Evolutionary conservation across 192 early-diverging fungal species (phyloP), one percentile per base, ranked within the genome.

Genomic region (Chytriomyces sp.): DNA sequence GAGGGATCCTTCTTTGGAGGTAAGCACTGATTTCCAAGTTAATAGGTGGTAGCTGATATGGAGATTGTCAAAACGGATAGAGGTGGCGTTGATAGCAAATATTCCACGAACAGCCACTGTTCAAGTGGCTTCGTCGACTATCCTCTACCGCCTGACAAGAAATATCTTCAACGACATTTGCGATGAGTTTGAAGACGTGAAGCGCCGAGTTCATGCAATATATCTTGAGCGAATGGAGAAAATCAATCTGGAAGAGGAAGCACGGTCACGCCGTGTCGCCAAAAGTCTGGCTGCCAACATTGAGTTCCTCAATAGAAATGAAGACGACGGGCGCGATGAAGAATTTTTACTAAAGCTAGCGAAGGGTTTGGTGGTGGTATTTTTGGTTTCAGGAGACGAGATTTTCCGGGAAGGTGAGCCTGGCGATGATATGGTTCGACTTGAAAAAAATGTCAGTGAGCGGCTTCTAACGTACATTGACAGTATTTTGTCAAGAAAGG

Each of bases 401-500:
- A 73, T 84, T 14, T 80, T 82, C 56, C 61, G 66, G n/a, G 73
- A 84, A 57, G 82, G 82, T 39, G 64, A 55, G 79, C 44, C 64
- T 39, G 83, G 81, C 33, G 64, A 80, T 54, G 70, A 75, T 26
- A 85, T 85, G 75, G 72, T 22, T 25, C 37, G 70, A 22, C 8
- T 57, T 26, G 17, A 12, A 17, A 39, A 14, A 39, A 62, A 0
- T 22, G 22, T 3, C 36, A 62, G n/a, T 37, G 0, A 19, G 17
- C 38, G 14, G 17, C n/a, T 2, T 62, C 36, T 2, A 3, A n/a
- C 17, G 19, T 39, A n/a, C n/a, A 30, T 19, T 28, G 19, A 17
- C 12, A 36, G 82, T 85, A 74, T 62, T 83, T 85, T 68, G 76
- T 85, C n/a, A 37, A 78, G 8, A 64, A 26, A 38, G 83, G 83